Conservation (phyloP, 345 rosid species). For the Linum tenue region DNA sequence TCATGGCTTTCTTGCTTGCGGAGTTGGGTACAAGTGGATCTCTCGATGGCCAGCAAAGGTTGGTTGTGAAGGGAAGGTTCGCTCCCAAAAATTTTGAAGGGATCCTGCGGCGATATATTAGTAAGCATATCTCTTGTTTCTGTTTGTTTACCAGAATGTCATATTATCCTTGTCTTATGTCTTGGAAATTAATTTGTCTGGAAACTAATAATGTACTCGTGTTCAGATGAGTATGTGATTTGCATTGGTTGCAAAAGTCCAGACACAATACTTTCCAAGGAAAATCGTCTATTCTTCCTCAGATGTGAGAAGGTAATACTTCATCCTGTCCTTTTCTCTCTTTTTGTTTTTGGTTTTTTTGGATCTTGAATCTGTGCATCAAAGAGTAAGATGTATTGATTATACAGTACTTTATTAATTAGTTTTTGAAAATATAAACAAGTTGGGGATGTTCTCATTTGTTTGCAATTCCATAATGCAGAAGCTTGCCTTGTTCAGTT, state of each 20-base stretch:
- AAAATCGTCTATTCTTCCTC: conserved; percentile 60
- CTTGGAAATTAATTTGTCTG: neutral
- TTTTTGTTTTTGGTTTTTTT: neutral
- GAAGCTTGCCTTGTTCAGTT: too few relatives aligned
- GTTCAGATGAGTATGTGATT: conserved; percentile 46
- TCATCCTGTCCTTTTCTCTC: neutral
- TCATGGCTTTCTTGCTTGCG: conserved; percentile 80
- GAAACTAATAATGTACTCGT: neutral
- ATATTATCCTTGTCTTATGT: neutral
- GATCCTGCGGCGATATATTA: conserved; percentile 72
- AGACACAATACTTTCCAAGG: conserved; percentile 62
- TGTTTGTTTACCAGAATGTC: too few relatives aligned
- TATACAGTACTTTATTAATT: too few relatives aligned
- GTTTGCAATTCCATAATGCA: too few relatives aligned
- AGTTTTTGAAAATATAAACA: too few relatives aligned
- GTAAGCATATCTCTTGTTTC: conserved; percentile 35
- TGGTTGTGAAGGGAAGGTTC: conserved; percentile 87
- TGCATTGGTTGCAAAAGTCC: conserved; percentile 64
- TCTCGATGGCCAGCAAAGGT: conserved; percentile 84
- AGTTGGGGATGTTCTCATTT: too few relatives aligned
- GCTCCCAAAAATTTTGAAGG: conserved; percentile 91
- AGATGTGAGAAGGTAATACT: conserved; percentile 60
- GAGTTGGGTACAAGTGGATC: conserved; percentile 96
- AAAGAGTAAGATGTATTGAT: too few relatives aligned
- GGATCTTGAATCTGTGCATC: too few relatives aligned